Evolutionary conservation across 805 yeast genomes (phyloP), one percentile per base, ranked within the genome.

Genomic region (Pichia thaimueangensis): DNA sequence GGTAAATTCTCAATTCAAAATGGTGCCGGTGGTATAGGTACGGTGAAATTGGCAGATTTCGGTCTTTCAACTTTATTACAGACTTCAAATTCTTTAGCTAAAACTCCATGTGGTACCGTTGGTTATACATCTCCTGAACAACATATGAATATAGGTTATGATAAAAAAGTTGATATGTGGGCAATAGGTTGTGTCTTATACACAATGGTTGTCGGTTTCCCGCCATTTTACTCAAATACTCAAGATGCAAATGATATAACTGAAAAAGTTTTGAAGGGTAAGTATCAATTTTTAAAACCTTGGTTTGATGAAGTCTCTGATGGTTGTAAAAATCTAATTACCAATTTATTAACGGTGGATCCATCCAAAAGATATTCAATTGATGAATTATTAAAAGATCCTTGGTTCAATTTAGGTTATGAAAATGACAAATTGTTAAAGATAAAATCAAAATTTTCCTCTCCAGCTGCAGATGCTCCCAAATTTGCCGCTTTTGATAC

Each of bases 241-340:
- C 63, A 59, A 47, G 81, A 82, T 53, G 70, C 78, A 3, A 69
- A 70, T 48, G 69, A 68, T 38, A 65, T 85, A 35, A 79, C 88
- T 4, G 71, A 71, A 42, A 85, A 84, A 58, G 86, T 83, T 25
- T 69, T 83, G 11, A 69, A 69, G 36, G 94, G 93, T 28, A 80
- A 83, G 43, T 85, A 73, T 60, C 74, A 76, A n/a, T 85, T 83
- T 57, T 65, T 85, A 41, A 65, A 74, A 45, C 95, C 95, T 2
- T 85, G 95, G 95, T 85, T 93, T 86, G 93, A 84, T 61, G 94
- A 85, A 57, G 81, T 85, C 28, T 71, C 82, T 39, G 62, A 58
- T 30, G 86, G 79, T 29, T 89, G 88, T 22, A 85, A 83, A 55
- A 73, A 73, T 52, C 71, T 85, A 53, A 85, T 85, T 12, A 62